Percentiles rank a stretch among this genome's conserved stretches.
These are phyloP conservation scores for Monosporozyma aerobia DNA, from an alignment of 805 yeast genomes.

Conservation along the genomic window DNA sequence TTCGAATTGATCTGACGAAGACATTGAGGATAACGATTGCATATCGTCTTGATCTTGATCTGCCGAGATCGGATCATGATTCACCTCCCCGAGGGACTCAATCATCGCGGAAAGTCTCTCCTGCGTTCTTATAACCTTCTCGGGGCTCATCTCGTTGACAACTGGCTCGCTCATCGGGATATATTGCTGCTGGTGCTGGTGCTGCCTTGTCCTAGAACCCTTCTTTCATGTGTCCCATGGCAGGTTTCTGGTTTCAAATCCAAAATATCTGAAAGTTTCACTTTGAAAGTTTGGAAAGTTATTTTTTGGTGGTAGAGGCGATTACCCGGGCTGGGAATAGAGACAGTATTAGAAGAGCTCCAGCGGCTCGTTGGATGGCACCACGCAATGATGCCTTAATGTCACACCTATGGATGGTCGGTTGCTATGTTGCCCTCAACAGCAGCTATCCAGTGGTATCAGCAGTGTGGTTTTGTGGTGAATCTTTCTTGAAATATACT, in stretches of 20 bases:
- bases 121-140: slow-evolving; percentile 3
- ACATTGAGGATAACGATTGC: background rate
- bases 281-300: background rate
- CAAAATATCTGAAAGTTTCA: background rate
- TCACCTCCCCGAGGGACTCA: background rate
- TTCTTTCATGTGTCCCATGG: background rate
- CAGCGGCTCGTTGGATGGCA: no score
- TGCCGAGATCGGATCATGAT: background rate
- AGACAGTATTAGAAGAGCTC: no score
- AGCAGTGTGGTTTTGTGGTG: no score
- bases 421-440: background rate
- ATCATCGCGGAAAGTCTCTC: slow-evolving; percentile 4
- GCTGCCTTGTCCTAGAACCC: background rate
- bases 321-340: background rate
- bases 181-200: background rate
- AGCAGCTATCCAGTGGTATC: background rate
- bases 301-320: background rate
- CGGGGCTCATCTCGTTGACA: background rate
- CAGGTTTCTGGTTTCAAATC: background rate
- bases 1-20: background rate
- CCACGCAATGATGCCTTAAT: no score
- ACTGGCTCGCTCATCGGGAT: background rate
- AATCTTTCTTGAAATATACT: slow-evolving; percentile 39
- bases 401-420: no score
- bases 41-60: background rate